These are phyloP conservation scores for Rosa multiflora DNA, from an alignment of 306 rosid species.

Conservation along the genomic window DNA sequence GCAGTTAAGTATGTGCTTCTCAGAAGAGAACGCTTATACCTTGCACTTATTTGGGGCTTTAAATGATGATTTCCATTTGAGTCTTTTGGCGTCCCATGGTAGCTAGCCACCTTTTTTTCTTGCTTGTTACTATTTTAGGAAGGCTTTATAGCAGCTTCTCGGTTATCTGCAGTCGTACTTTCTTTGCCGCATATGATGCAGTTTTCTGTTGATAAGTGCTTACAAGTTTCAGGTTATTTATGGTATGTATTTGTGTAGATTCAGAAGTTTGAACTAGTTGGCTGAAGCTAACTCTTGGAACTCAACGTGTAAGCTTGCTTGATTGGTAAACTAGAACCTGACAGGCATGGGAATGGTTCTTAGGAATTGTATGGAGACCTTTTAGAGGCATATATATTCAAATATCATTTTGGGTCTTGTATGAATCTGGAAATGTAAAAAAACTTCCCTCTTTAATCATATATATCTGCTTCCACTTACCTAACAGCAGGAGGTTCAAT, in stretches of 20 bases:
- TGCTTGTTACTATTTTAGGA: background rate
- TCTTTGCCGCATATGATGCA: too few species aligned
- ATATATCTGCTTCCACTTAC: conserved; percentile 16
- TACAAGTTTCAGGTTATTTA: background rate
- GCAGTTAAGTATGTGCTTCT: background rate
- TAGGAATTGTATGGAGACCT: conserved; percentile 35
- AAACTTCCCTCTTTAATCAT: background rate
- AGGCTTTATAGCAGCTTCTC: background rate
- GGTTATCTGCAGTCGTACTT: too few species aligned
- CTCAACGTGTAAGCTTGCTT: conserved; percentile 36
- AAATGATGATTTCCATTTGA: background rate
- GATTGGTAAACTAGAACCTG: conserved; percentile 29
- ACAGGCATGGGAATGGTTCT: conserved; percentile 28
- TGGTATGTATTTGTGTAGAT: conserved; percentile 49
- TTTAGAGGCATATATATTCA: conserved; percentile 27
- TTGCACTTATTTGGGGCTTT: background rate
- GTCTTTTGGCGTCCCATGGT: background rate
- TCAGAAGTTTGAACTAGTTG: conserved; percentile 9
- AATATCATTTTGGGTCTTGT: conserved; percentile 32
- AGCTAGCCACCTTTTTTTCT: too few species aligned
- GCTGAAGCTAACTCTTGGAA: conserved; percentile 27
- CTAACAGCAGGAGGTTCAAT: too few species aligned
- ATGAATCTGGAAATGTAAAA: conserved; percentile 23
- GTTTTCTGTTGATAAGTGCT: too few species aligned
- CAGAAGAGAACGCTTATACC: background rate